phyloP scores from a whole-genome alignment of 768 basidiomycete species.

The Gelatoporia subvermispora region DNA sequence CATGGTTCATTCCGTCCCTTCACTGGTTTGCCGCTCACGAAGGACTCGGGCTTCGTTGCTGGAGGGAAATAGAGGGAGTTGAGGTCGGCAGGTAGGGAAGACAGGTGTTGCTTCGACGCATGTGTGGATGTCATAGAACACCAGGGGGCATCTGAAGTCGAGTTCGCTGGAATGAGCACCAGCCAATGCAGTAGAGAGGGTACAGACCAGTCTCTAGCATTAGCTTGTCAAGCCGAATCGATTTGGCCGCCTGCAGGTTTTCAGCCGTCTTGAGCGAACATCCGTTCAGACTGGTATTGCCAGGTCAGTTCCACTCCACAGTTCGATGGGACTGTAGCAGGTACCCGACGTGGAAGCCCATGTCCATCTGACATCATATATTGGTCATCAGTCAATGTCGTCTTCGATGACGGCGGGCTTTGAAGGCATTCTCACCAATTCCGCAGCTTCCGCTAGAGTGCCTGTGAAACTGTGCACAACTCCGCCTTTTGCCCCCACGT shows the following conservation, averaged over 20 bases:
- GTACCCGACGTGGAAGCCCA: slow-evolving; percentile 68
- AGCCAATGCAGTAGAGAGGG: neutral
- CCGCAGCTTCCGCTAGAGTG: slow-evolving; percentile 50
- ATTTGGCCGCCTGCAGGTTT: slow-evolving; percentile 50
- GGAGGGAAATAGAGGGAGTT: slow-evolving; percentile 47
- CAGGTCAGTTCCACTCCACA: neutral
- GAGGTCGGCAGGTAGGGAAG: slow-evolving; percentile 41
- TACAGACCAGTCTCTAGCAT: slow-evolving; percentile 70
- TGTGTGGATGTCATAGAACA: slow-evolving; percentile 66
- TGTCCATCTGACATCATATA: slow-evolving; percentile 44
- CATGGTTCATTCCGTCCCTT: slow-evolving; percentile 78
- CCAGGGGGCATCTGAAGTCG: slow-evolving; percentile 58
- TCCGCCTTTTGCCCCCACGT: slow-evolving; percentile 58
- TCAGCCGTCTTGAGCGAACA: slow-evolving; percentile 72
- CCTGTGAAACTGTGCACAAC: slow-evolving; percentile 87
- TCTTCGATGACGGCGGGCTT: neutral
- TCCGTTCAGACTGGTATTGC: slow-evolving; percentile 54
- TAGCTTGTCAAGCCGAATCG: slow-evolving; percentile 54
- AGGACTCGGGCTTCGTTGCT: slow-evolving; percentile 52
- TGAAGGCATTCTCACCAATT: slow-evolving; percentile 45
- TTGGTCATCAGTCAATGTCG: neutral
- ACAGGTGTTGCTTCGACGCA: slow-evolving; percentile 49
- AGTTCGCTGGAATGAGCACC: neutral
- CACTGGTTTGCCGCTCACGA: slow-evolving; percentile 52
- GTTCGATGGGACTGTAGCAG: neutral